These are phyloP conservation scores for Phytophthora capsici DNA, from an alignment of 352 stramenopile genomes.

Conservation along the genomic window DNA sequence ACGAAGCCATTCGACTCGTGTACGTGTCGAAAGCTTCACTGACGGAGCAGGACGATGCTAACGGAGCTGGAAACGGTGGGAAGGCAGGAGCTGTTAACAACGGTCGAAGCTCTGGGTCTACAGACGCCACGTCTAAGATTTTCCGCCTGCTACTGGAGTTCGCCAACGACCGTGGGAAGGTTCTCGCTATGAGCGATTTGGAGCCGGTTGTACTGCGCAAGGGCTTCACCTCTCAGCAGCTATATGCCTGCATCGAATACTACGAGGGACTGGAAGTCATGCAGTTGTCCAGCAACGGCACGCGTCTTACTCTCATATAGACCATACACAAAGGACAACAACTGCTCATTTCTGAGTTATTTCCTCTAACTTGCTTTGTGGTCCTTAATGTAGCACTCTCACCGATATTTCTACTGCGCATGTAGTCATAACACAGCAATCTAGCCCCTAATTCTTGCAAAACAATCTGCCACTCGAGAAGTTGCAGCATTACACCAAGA, in stretches of 20 bases:
- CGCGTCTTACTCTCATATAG: constrained; percentile 77
- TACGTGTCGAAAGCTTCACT: constrained; percentile 98
- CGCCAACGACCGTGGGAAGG: constrained; percentile 70
- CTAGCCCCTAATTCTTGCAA: no score
- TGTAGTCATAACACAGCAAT: no score
- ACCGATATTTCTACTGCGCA: no score
- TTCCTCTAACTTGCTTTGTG: no score
- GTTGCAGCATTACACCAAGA: no score
- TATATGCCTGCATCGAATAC: constrained; percentile 94
- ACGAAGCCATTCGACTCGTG: constrained; percentile 96
- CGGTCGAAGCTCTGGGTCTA: constrained; percentile 47
- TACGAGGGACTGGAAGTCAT: constrained; percentile 92
- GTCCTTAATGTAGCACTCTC: no score
- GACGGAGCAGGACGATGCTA: constrained; percentile 86
- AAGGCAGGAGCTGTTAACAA: constrained; percentile 21
- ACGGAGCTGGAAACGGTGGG: constrained; percentile 31
- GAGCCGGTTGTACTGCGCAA: constrained; percentile 97
- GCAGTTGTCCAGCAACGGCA: constrained; percentile 80
- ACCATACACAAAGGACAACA: no score
- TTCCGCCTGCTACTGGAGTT: constrained; percentile 97
- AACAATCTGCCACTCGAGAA: no score
- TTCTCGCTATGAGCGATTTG: constrained; percentile 87
- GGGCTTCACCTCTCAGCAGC: constrained; percentile 96
- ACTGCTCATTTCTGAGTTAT: no score
- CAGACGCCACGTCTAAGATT: constrained; percentile 95